Evolutionary conservation across 306 rosid genomes (phyloP), one percentile per base, ranked within the genome.

Genomic region (Begonia masoniana): DNA sequence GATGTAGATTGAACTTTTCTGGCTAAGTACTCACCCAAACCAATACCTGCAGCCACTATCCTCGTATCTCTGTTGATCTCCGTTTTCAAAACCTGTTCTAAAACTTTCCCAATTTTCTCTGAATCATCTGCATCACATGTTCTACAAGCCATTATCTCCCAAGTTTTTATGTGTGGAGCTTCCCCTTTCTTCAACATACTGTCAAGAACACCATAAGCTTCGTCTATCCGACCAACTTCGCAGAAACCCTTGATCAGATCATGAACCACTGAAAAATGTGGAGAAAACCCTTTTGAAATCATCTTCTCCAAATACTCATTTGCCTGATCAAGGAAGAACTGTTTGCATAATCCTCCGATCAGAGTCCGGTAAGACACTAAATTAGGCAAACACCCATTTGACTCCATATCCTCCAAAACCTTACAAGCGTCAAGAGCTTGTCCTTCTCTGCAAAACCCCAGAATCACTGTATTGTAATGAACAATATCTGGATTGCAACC

Each of bases 401-500:
- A 61, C 2, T 17, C 71, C 97, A 89, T 85, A 52, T 82, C 97
- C 54, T 56, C 78, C 9, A 85, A 64, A 67, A 89, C 82, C 71
- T 85, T 89, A 59, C 85, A 76, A 59, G 95, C 94, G 63, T 89
- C 87, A 1, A 23, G 48, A 4, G 91, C 74, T 5, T 77, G 80
- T n/a, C 94, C 91, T 65, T 82, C 91, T 54, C 94, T 74, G 48
- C 95, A 76, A 61, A 82, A 89, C 31, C 97, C 97, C 15, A 59
- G 50, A 56, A 89, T 78, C 58, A 82, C 83, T 0, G 74, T 89
- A 52, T 89, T 89, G 11, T 78, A 89, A 62, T 85, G 97, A 61
- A 83, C 82, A 13, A 85, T 74, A 16, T 85, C 95, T 9, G 94
- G 95, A 62, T 89, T 89, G 51, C 97, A 89, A 9, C 97, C 97